Evolutionary conservation across 176 grass and related monocot genomes (phyloP), one percentile per base, ranked within the genome.

Genomic region (Luzula sylvatica): DNA sequence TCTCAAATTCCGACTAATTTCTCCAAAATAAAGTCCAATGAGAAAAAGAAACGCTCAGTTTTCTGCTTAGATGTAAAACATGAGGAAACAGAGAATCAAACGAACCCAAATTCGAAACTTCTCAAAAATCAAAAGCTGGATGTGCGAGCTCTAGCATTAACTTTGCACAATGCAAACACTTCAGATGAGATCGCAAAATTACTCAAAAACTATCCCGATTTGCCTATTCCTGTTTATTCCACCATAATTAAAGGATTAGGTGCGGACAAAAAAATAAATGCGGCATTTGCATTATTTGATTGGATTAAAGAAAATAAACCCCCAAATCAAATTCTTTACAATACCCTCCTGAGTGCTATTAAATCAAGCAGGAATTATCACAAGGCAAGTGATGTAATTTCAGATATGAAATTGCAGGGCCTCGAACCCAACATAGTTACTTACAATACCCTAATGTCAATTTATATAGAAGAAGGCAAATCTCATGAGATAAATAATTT

Each of bases 191-290:
- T 96, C 40, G 65, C 81, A 25, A 7, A 42, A 12, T 25, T 44
- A 40, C 63, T 80, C 7, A 71, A 65, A 15, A 74, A 35, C 15
- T 82, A 73, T 60, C 42, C 62, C 8, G 29, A 52, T 58, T 65
- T 96, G 44, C 81, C 90, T 11, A 63, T 89, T 62, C 92, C 67
- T 44, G 81, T 86, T 26, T 96, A 77, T 66, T 76, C 80, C n/a
- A 56, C 70, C 13, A 58, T 89, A 57, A 89, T 96, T 52, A 60
- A 71, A 21, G 74, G 74, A 27, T 77, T 96, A 20, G 84, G 77
- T 9, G 53, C 24, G 17, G 59, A 59, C 39, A 70, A 57, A 30
- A 55, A 50, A 47, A 51, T 86, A 43, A 80, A 89, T 17, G 82
- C 84, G 8, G 67, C 84, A 30, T 86, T 89, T 47, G 77, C 77